phyloP scores from a whole-genome alignment of 768 basidiomycete genomes.

The Suillus paluster region DNA sequence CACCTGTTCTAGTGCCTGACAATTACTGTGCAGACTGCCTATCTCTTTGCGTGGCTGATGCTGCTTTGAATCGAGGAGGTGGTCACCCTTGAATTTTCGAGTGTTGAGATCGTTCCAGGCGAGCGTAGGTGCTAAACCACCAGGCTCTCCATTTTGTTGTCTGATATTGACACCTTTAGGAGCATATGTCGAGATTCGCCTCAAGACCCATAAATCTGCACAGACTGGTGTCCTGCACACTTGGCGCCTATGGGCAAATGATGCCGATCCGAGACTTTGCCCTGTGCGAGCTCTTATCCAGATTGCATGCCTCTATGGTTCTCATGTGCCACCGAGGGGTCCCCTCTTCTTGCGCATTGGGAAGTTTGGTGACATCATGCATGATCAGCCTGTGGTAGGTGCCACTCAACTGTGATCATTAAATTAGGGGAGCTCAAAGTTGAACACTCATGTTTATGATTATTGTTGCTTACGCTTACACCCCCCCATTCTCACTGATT shows the following conservation, averaged over 20 bases:
- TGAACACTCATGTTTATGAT: too few relatives aligned
- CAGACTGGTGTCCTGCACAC: constrained; percentile 20
- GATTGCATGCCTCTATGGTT: constrained; percentile 16
- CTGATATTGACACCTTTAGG: constrained; percentile 4
- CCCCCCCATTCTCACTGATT: too few relatives aligned
- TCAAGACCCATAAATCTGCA: constrained; percentile 18
- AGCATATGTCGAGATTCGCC: constrained; percentile 9
- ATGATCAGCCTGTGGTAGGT: constrained; percentile 3
- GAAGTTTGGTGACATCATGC: constrained; percentile 3
- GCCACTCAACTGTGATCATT: neutral
- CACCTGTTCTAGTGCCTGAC: too few relatives aligned
- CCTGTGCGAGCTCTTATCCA: constrained; percentile 21
- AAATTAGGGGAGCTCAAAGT: too few relatives aligned
- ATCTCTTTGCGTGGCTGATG: constrained; percentile 24
- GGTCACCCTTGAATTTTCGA: constrained; percentile 17
- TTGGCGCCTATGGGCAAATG: constrained; percentile 23
- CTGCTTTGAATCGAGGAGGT: constrained; percentile 23
- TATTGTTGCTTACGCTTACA: too few relatives aligned
- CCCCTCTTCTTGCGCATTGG: constrained; percentile 18
- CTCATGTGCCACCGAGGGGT: constrained; percentile 1
- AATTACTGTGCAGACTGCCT: constrained; percentile 12
- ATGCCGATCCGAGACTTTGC: constrained; percentile 20
- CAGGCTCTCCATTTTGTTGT: neutral
- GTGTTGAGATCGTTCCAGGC: constrained; percentile 17
- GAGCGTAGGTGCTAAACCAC: constrained; percentile 4